phyloP scores from a whole-genome alignment of 768 basidiomycete genomes.

The Auriculariales sp. region DNA sequence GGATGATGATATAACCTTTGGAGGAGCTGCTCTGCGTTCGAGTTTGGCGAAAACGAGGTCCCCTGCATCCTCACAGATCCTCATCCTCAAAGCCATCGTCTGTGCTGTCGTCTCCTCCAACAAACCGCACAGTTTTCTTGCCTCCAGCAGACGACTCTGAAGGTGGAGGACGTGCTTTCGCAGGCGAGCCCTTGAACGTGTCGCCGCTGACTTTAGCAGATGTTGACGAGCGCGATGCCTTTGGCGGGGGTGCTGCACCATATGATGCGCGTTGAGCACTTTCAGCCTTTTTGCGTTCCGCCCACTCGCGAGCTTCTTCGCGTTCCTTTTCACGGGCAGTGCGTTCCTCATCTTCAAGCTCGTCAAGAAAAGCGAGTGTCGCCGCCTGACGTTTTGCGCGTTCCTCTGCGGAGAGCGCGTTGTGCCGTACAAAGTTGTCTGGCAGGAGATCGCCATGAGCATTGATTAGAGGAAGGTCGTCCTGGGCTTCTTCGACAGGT shows the following conservation, averaged over 20 bases:
- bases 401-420: not conserved
- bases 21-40: not conserved
- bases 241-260: too few relatives aligned
- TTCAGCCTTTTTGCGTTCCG: slow-evolving; percentile 17
- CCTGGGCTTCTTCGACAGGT: slow-evolving; percentile 7
- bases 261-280: not conserved
- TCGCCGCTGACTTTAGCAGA: too few relatives aligned
- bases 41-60: slow-evolving; percentile 1
- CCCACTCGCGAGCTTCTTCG: slow-evolving; percentile 16
- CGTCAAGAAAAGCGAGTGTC: not conserved
- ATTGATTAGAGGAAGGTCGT: slow-evolving; percentile 8
- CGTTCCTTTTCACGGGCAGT: slow-evolving; percentile 11
- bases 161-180: not conserved
- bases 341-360: slow-evolving; percentile 10
- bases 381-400: slow-evolving; percentile 10
- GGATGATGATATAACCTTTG: not conserved
- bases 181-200: too few relatives aligned
- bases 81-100: not conserved
- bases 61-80: not conserved
- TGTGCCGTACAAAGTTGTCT: not conserved
- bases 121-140: slow-evolving; percentile 3
- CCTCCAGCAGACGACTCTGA: not conserved
- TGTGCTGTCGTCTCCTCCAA: too few relatives aligned
- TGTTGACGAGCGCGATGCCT: too few relatives aligned
- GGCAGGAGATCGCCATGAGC: not conserved